A percentile compares a stretch with the other conserved stretches of the same genome.
Conservation (phyloP, 2,329 filamentous ascomycete genomes). For the Ceratocystis diversiconidia region DNA sequence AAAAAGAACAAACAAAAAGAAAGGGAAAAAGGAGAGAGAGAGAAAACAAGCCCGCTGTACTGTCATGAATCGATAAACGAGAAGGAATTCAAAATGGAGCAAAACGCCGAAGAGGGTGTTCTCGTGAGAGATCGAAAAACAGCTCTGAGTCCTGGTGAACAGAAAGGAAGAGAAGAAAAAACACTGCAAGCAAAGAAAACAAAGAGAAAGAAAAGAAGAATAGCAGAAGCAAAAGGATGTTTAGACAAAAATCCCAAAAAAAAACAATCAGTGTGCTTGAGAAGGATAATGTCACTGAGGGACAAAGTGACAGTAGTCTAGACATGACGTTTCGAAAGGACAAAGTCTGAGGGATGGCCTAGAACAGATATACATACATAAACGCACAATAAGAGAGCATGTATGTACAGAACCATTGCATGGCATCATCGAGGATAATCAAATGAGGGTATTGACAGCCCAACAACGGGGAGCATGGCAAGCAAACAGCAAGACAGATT, state of each 20-base stretch:
- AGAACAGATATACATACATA: too few relatives aligned
- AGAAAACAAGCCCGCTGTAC: not conserved
- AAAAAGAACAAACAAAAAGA: not conserved
- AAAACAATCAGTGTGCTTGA: not conserved
- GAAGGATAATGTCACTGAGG: too few relatives aligned
- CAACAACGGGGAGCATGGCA: not conserved
- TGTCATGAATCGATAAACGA: slow-evolving; percentile 4
- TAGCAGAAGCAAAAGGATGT: not conserved
- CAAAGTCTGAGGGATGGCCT: too few relatives aligned
- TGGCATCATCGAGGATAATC: not conserved
- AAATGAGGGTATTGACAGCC: not conserved
- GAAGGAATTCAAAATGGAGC: slow-evolving; percentile 1
- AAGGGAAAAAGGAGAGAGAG: not conserved
- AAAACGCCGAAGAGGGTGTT: not conserved
- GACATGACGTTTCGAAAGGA: too few relatives aligned
- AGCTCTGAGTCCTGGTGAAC: not conserved
- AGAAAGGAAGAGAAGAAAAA: not conserved
- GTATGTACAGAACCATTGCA: too few relatives aligned
- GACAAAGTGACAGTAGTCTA: too few relatives aligned
- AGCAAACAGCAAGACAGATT: slow-evolving; percentile 6
- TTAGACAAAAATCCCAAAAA: not conserved
- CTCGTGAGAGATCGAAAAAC: slow-evolving; percentile 3
- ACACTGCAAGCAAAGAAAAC: not conserved
- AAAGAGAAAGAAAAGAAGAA: not conserved
- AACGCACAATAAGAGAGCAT: too few relatives aligned